phyloP scores from a whole-genome alignment of 1,284 basidiomycete species.

The Ustilago esculenta region DNA sequence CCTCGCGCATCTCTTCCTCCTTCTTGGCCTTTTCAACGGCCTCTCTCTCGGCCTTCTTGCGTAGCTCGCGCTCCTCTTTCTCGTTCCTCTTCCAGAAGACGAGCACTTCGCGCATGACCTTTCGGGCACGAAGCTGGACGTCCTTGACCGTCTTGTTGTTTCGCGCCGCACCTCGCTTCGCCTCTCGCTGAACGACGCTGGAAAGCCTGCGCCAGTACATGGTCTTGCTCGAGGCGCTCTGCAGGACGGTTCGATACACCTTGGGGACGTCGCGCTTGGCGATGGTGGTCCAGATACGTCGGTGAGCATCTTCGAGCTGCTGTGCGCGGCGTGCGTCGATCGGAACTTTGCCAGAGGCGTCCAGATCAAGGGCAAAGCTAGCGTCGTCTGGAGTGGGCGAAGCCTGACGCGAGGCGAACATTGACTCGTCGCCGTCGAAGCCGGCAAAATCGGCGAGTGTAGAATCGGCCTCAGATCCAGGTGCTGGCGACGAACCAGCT shows the following conservation, averaged over 20 bases:
- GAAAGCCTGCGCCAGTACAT: slow-evolving; percentile 81
- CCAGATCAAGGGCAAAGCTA: slow-evolving; percentile 38
- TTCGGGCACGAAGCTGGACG: slow-evolving; percentile 83
- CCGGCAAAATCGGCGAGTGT: slow-evolving; percentile 36
- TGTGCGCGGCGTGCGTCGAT: slow-evolving; percentile 56
- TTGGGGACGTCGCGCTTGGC: slow-evolving; percentile 66
- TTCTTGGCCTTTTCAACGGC: slow-evolving; percentile 73
- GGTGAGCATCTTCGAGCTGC: slow-evolving; percentile 63
- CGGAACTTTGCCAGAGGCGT: slow-evolving; percentile 50
- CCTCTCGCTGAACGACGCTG: slow-evolving; percentile 79
- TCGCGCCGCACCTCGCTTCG: slow-evolving; percentile 81
- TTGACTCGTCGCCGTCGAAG: slow-evolving; percentile 36
- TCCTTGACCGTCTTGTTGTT: slow-evolving; percentile 88
- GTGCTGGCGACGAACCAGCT: slow-evolving; percentile 31
- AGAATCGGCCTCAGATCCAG: slow-evolving; percentile 35
- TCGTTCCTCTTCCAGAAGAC: slow-evolving; percentile 99
- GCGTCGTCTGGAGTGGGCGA: slow-evolving; percentile 35
- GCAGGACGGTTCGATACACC: slow-evolving; percentile 64
- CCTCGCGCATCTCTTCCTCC: slow-evolving; percentile 96
- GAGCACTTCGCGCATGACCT: slow-evolving; percentile 84
- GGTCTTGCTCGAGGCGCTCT: slow-evolving; percentile 60
- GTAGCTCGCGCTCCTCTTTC: slow-evolving; percentile 85
- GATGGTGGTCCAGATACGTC: slow-evolving; percentile 65
- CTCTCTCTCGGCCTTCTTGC: slow-evolving; percentile 88
- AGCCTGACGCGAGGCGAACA: slow-evolving; percentile 34